Percentiles rank a stretch among this genome's conserved stretches.
Conservation (phyloP, 805 yeast species). For the Hanseniaspora thailandica region DNA sequence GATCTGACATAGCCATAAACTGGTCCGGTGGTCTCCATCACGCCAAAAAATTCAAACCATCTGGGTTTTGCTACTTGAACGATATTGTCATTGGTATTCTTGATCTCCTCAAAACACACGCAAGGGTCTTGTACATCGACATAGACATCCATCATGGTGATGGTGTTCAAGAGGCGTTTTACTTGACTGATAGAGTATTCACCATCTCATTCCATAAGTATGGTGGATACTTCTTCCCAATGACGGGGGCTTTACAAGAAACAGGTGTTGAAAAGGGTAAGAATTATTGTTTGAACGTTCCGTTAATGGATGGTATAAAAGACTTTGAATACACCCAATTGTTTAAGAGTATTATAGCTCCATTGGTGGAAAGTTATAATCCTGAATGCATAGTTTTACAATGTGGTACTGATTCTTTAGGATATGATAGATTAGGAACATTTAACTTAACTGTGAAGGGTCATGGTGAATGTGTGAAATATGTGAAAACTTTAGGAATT, state of each 20-base stretch:
- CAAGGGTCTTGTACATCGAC: slow-evolving; percentile 77
- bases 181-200: slow-evolving; percentile 83
- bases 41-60: slow-evolving; percentile 80
- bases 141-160: slow-evolving; percentile 92
- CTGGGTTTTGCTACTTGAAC: slow-evolving; percentile 83
- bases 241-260: slow-evolving; percentile 79
- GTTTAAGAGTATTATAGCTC: slow-evolving; percentile 71
- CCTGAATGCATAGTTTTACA: slow-evolving; percentile 96
- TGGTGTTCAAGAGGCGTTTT: slow-evolving; percentile 90
- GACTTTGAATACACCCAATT: slow-evolving; percentile 46
- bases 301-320: slow-evolving; percentile 85
- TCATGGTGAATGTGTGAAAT: slow-evolving; percentile 91
- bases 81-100: slow-evolving; percentile 80
- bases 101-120: slow-evolving; percentile 67
- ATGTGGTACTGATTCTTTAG: slow-evolving; percentile 95
- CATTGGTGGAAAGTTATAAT: slow-evolving; percentile 72
- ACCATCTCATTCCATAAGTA: slow-evolving; percentile 84
- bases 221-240: slow-evolving; percentile 79
- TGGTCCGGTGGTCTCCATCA: slow-evolving; percentile 92
- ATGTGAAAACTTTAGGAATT: slow-evolving; percentile 69
- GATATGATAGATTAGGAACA: slow-evolving; percentile 92
- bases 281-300: slow-evolving; percentile 74
- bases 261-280: slow-evolving; percentile 77
- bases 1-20: slow-evolving; percentile 83
- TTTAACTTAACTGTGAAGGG: slow-evolving; percentile 88